Conservation (phyloP, 2,329 filamentous ascomycete genomes). For the Rasamsonia emersonii region DNA sequence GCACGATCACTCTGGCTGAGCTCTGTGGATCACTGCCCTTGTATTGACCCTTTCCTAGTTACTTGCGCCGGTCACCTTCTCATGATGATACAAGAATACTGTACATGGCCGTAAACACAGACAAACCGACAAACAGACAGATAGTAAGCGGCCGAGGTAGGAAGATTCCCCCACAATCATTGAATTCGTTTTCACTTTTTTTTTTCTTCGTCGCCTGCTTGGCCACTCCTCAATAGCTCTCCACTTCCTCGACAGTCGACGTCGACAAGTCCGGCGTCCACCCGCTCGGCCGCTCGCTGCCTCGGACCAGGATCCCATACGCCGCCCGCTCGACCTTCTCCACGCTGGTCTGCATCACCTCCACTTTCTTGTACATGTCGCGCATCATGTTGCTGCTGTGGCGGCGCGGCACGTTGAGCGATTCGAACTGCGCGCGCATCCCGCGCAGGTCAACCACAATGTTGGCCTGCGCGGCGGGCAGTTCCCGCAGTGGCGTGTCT, state of each 20-base stretch:
- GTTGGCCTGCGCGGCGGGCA: conserved; percentile 41
- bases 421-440: conserved; percentile 68
- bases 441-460: conserved; percentile 75
- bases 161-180: no score
- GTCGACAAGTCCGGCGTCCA: conserved; percentile 73
- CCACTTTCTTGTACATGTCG: conserved; percentile 70
- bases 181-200: no score
- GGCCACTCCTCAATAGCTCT: conserved; percentile 32
- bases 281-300: conserved; percentile 78
- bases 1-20: no score
- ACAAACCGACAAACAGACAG: no score
- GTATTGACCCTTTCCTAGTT: no score
- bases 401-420: conserved; percentile 50
- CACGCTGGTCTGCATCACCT: conserved; percentile 78
- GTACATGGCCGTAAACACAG: no score
- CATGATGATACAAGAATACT: no score
- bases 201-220: no score
- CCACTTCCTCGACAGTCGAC: conserved; percentile 25
- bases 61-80: no score
- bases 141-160: no score
- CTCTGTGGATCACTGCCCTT: no score
- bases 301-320: conserved; percentile 80
- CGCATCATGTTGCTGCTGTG: conserved; percentile 42
- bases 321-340: conserved; percentile 87
- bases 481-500: conserved; percentile 13